These are phyloP conservation scores for Debaryomyces singareniensis DNA, from an alignment of 1,139 yeast species.

Conservation along the genomic window DNA sequence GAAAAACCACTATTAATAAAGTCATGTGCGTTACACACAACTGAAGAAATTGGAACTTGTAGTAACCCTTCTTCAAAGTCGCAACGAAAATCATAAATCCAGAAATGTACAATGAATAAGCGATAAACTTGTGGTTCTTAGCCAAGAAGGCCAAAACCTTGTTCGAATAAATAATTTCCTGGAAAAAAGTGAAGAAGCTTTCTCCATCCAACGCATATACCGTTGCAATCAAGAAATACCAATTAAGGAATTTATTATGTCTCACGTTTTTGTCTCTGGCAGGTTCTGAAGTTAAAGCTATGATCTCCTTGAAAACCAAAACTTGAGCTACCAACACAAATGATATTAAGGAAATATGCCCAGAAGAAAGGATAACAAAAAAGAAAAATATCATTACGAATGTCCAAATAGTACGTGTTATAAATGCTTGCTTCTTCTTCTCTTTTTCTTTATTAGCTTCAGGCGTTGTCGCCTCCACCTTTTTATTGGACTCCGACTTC, in stretches of 20 bases:
- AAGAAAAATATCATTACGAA: conserved; percentile 81
- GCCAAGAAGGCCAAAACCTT: conserved; percentile 36
- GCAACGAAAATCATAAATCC: conserved; percentile 90
- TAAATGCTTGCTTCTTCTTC: conserved; percentile 74
- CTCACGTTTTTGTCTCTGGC: conserved; percentile 81
- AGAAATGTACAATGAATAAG: conserved; percentile 76
- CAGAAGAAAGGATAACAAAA: conserved; percentile 69
- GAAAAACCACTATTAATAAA: conserved; percentile 80
- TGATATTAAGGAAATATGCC: conserved; percentile 75
- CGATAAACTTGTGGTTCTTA: conserved; percentile 76
- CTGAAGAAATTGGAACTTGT: conserved; percentile 90
- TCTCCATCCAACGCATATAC: conserved; percentile 88
- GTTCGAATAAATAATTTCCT: conserved; percentile 37
- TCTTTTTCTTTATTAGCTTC: conserved; percentile 39
- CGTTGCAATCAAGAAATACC: conserved; percentile 81
- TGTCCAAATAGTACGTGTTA: conserved; percentile 93
- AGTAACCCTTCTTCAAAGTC: conserved; percentile 82
- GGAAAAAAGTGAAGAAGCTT: conserved; percentile 60
- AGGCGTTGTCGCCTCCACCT: conserved; percentile 2
- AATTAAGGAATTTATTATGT: conserved; percentile 76
- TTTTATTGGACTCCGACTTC: conserved; percentile 1
- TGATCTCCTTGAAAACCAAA: conserved; percentile 85
- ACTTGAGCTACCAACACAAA: conserved; percentile 71
- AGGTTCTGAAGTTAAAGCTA: conserved; percentile 77
- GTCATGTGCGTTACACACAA: conserved; percentile 95